Evolutionary conservation across 768 basidiomycete genomes (phyloP).

Genomic region (Mycena capillaripes): DNA sequence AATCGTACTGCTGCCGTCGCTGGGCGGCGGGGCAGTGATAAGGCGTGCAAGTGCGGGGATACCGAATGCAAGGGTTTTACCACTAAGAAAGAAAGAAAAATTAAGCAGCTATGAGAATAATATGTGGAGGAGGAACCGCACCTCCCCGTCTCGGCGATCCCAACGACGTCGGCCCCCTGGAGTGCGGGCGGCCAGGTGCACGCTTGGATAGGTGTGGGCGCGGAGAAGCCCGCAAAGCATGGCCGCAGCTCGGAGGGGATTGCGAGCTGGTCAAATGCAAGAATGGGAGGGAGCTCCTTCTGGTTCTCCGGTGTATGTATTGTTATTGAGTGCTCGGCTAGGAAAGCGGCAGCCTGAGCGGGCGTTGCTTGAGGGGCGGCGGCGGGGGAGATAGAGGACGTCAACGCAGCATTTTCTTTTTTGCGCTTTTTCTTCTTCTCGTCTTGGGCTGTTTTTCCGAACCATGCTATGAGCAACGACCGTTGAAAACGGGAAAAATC

Average conservation of each 20-base stretch:
- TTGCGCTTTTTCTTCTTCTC: constrained; percentile 61
- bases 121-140: constrained; percentile 41
- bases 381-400: constrained; percentile 41
- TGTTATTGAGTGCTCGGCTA: constrained; percentile 80
- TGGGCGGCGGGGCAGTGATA: constrained; percentile 53
- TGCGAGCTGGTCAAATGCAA: constrained; percentile 79
- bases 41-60: constrained; percentile 88
- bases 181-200: constrained; percentile 95
- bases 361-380: constrained; percentile 43
- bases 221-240: constrained; percentile 80
- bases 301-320: constrained; percentile 69
- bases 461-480: constrained; percentile 4
- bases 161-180: constrained; percentile 88
- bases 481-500: neutral
- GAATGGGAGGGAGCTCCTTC: constrained; percentile 70
- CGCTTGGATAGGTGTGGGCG: constrained; percentile 96
- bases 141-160: constrained; percentile 97
- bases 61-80: constrained; percentile 97
- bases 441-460: constrained; percentile 43
- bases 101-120: neutral
- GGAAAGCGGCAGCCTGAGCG: constrained; percentile 71
- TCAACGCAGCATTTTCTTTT: constrained; percentile 38
- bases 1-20: constrained; percentile 54
- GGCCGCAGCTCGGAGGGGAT: constrained; percentile 73
- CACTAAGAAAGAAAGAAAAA: constrained; percentile 59